Evolutionary conservation across 2,329 filamentous ascomycete species (phyloP).

Genomic region (Sordariomycetes sp.): DNA sequence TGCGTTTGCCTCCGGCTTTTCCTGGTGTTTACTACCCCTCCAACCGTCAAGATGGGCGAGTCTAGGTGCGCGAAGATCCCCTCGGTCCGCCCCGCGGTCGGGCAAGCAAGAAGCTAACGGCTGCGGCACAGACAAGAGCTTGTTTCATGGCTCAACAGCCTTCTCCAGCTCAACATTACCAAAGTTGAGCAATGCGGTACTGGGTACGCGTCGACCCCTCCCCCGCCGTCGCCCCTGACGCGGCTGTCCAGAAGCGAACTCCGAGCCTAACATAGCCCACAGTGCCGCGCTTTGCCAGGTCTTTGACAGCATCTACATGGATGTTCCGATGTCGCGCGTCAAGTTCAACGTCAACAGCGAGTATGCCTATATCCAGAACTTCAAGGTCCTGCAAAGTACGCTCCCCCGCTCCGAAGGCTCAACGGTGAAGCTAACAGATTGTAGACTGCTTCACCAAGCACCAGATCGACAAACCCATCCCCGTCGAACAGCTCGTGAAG

Average conservation of each 20-base stretch:
- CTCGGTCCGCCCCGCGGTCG: slow-evolving; percentile 4
- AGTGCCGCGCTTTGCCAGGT: slow-evolving; percentile 95
- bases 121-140: slow-evolving; percentile 74
- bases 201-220: slow-evolving; percentile 53
- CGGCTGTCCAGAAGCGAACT: background rate
- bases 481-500: slow-evolving; percentile 82
- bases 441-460: slow-evolving; percentile 78
- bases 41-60: slow-evolving; percentile 34
- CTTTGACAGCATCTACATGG: slow-evolving; percentile 95
- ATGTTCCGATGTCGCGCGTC: slow-evolving; percentile 89
- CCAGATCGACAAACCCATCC: slow-evolving; percentile 79
- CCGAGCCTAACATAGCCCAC: slow-evolving; percentile 6
- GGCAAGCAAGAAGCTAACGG: too few relatives aligned
- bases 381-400: slow-evolving; percentile 94
- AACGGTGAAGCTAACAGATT: slow-evolving; percentile 5
- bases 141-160: slow-evolving; percentile 91
- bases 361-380: slow-evolving; percentile 97
- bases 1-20: too few relatives aligned
- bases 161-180: slow-evolving; percentile 94
- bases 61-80: slow-evolving; percentile 29
- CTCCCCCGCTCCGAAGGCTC: slow-evolving; percentile 10
- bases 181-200: slow-evolving; percentile 99
- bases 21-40: slow-evolving; percentile 3
- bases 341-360: slow-evolving; percentile 98
- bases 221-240: slow-evolving; percentile 8